Evolutionary conservation across 2,329 filamentous ascomycete species (phyloP).

Genomic region (Didymella lethalis): DNA sequence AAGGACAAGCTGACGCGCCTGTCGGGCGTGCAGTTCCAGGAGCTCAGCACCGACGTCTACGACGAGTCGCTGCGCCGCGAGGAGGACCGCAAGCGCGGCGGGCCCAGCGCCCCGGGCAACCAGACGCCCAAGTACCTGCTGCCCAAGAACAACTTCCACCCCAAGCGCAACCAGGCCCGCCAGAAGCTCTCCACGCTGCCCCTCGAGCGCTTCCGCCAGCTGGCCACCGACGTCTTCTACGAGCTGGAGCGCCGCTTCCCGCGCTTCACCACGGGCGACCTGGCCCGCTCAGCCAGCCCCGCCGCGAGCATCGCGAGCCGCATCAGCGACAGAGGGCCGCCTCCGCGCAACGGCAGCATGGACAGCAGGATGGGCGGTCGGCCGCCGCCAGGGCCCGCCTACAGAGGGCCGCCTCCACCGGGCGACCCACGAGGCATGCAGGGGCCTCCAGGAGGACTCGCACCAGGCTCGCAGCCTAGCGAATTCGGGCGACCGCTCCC

Average conservation of each 20-base stretch:
- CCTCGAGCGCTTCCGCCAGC: conserved; percentile 83
- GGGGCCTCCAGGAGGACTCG: conserved; percentile 51
- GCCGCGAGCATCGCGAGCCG: conserved; percentile 64
- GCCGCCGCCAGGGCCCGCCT: conserved; percentile 47
- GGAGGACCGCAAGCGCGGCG: conserved; percentile 60
- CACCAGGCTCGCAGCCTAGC: conserved; percentile 51
- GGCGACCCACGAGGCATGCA: conserved; percentile 45
- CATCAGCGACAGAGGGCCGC: conserved; percentile 63
- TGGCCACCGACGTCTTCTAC: conserved; percentile 95
- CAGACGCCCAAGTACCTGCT: conserved; percentile 68
- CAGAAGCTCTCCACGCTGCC: conserved; percentile 93
- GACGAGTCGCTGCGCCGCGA: conserved; percentile 92
- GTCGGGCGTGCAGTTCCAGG: conserved; percentile 92
- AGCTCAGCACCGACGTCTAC: conserved; percentile 96
- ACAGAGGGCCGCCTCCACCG: conserved; percentile 56
- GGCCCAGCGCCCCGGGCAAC: conserved; percentile 58
- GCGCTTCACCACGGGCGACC: conserved; percentile 74
- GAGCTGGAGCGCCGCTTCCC: conserved; percentile 92
- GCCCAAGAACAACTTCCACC: conserved; percentile 90
- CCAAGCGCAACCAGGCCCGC: conserved; percentile 96
- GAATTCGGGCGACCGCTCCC: conserved; percentile 79
- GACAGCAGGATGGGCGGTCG: conserved; percentile 57
- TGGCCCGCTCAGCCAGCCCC: conserved; percentile 72
- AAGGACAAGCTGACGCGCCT: conserved; percentile 92
- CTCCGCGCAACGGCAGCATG: conserved; percentile 62